Evolutionary conservation across 2,329 filamentous ascomycete species (phyloP), one percentile per base, ranked within the genome.

Genomic region (Epichloe sp.): DNA sequence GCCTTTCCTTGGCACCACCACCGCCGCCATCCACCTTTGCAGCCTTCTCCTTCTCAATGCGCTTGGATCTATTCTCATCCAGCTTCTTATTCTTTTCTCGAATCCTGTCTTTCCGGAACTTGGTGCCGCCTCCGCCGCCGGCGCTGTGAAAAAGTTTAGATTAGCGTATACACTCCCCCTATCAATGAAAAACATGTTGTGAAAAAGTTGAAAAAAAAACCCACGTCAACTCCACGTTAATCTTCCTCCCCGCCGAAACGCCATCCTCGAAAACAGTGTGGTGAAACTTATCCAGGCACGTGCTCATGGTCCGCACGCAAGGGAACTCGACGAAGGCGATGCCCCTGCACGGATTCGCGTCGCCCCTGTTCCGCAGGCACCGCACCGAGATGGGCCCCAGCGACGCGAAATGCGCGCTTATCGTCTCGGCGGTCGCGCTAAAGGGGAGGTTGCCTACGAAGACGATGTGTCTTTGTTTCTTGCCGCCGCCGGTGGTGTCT

Each of bases 181-280:
- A 2, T 26, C 23, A 1, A 26, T 2, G 23, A 26, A 6, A 6
- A 1, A 23, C 23, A 26, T 8, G 23, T 26, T 26, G 23, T 26
- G 7, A 26, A n/a, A 12, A 26, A 44, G 5, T 1, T 2, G 50
- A 26, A 21, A 35, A 21, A 45, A 38, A 37, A 38, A 77, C 82
- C 68, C 68, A 88, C 78, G 89, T 95, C 58, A 97, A 70, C 70
- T 96, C 91, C 26, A 96, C 86, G 64, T 95, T 96, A 61, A 97
- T 94, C 68, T 83, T 86, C 59, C 91, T 76, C 48, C 82, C 71
- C 15, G 71, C 65, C 42, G 70, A 73, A 15, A 68, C 55, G 56
- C 73, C 71, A 67, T 82, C 73, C 64, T 74, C 68, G 64, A 96
- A 94, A 56, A 77, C 76, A 53, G 81, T 85, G 70, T 96, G 90